Base-by-base conservation (phyloP, 495 filamentous ascomycete genomes). In the Chaetomium tenue region DNA sequence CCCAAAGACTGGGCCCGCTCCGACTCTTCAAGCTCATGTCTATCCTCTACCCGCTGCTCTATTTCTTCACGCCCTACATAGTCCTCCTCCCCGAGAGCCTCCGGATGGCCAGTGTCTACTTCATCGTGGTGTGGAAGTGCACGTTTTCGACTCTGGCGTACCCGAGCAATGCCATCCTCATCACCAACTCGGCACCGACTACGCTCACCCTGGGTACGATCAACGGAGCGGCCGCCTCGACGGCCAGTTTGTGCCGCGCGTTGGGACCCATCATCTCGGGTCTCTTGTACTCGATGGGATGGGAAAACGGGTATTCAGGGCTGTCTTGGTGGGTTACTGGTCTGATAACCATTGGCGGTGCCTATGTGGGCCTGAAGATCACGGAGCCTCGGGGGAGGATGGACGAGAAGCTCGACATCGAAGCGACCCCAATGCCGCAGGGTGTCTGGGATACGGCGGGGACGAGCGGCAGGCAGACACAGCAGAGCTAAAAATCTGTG, bases 291-390 rank as follows among this genome's bases (percentile, higher is more conserved):
- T 81, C 90, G 22, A 81, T 86, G 62, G 94, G 95, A 26, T 81
- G 96, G 30, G 79, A 86, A 59, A 80, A 86, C 37, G 93, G 93
- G 44, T 91, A 89, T 66, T 91, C 91, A 20, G 92, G 92, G 52
- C 78, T 98, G 6, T 87, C 91, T 11, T 98, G 94, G 93, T 98
- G 95, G 95, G 84, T 85, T 58, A 91, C 87, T 69, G 90, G 87
- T 11, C 52, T 91, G 11, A 86, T 97, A 39, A 88, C 91, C 64
- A 67, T 92, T 11, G 71, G 86, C 55, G 94, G 92, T 51, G 91
- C 89, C 20, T 76, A 72, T 37, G 68, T 84, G 66, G 78, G 79
- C 51, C 66, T 84, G 53, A 76, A 77, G 55, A 79, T 87, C 65
- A 75, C 72, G 46, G 83, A 85, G 28, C 73, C 77, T 16, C 61